phyloP scores from a whole-genome alignment of 257 asterid species.

The Fraxinus quadrangulata region DNA sequence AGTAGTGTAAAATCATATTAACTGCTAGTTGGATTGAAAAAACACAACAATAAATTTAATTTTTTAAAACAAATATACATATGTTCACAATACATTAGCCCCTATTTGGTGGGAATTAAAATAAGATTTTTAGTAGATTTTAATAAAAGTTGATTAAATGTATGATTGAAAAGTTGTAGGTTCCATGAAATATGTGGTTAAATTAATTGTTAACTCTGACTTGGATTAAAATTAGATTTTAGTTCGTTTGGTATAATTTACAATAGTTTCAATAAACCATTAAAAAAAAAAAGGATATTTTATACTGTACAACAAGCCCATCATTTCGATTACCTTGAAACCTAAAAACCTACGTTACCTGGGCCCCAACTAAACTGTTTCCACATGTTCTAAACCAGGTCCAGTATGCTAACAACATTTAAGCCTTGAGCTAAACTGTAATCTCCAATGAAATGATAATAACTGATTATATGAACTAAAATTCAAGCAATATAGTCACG shows the following conservation, averaged over 20 bases:
- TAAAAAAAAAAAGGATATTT: neutral
- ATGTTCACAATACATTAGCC: too few species aligned
- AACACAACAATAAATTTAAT: too few species aligned
- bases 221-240: too few species aligned
- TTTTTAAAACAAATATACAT: too few species aligned
- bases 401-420: neutral
- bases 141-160: too few species aligned
- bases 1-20: neutral
- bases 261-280: neutral
- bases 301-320: neutral
- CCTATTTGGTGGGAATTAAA: too few species aligned
- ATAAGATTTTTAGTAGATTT: too few species aligned
- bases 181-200: too few species aligned
- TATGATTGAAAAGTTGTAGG: too few species aligned
- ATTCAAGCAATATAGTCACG: neutral
- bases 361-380: neutral
- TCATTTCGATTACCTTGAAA: neutral
- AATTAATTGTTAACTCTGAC: too few species aligned
- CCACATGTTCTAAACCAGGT: neutral
- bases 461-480: neutral
- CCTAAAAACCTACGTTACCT: neutral
- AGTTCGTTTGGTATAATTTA: too few species aligned
- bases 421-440: neutral
- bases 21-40: neutral
- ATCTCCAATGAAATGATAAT: neutral